Evolutionary conservation across 768 basidiomycete species (phyloP), one percentile per base, ranked within the genome.

Genomic region (Leccinum broughii): DNA sequence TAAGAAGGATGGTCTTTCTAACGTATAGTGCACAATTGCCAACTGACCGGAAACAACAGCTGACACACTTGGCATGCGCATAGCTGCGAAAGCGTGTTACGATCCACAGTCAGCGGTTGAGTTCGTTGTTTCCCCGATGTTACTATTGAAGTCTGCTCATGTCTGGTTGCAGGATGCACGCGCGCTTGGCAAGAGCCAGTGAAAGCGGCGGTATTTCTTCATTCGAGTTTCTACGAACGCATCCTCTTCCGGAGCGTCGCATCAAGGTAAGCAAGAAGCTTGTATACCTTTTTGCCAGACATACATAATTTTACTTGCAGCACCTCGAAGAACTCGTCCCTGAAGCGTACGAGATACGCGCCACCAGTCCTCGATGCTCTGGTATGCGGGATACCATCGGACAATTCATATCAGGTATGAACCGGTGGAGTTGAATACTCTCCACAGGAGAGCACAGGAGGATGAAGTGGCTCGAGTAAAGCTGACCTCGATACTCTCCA

Each of bases 71-170:
- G 95, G 96, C 8, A 72, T 98, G 51, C 81, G 81, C 6, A 78
- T 98, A 28, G 89, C 89, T 77, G 81, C 92, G 54, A 82, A 80
- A 64, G 95, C 94, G 0, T 98, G 95, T 75, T 98, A 85, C 70
- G 83, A 98, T 68, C 95, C 95, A 0, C 76, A 72, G 17, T 90
- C 87, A 22, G 83, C 92, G 3, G 85, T 90, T 13, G 80, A 81
- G 93, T 94, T 66, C 65, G 28, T 58, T 13, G 17, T 55, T 48
- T 15, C 26, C 41, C 11, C 6, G 3, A 9, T 17, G 22, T 52
- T 3, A 22, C 14, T 35, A 2, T 54, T 30, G 51, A 8, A 4
- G 46, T 53, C 7, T 59, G 56, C 32, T 53, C 35, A 57, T n/a
- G 50, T 55, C 35, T 14, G 44, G 20, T 57, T 53, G 34, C 51